phyloP scores from a whole-genome alignment of 2,329 filamentous ascomycete genomes.

The Pseudogymnoascus destructans region DNA sequence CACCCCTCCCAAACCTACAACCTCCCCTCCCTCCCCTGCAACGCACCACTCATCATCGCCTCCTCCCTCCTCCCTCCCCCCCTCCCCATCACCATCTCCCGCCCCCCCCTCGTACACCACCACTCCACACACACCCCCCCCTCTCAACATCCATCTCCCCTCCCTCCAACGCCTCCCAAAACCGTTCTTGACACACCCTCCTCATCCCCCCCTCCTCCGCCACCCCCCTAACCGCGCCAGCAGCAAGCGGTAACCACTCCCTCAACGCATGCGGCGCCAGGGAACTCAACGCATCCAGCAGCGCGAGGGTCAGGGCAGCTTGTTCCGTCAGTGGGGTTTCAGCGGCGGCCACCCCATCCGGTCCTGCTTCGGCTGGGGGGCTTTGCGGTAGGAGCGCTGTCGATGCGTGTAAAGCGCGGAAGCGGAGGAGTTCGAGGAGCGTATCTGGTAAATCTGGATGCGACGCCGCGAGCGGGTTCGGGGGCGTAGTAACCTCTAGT shows the following conservation, averaged over 20 bases:
- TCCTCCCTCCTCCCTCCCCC: conserved; percentile 11
- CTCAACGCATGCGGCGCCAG: conserved; percentile 45
- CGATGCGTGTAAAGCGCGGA: conserved; percentile 43
- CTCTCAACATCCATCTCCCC: conserved; percentile 62
- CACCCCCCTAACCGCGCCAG: conserved; percentile 39
- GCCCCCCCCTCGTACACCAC: conserved; percentile 44
- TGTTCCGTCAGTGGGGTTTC: conserved; percentile 41
- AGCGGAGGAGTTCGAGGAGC: conserved; percentile 49
- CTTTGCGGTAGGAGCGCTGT: conserved; percentile 28
- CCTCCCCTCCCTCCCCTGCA: not conserved
- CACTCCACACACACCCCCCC: conserved; percentile 50
- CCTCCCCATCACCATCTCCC: conserved; percentile 20
- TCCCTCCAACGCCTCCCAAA: conserved; percentile 50
- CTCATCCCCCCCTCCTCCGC: conserved; percentile 43
- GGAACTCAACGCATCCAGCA: conserved; percentile 51
- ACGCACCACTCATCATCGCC: conserved; percentile 8
- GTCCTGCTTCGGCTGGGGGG: conserved; percentile 15
- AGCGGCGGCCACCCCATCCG: conserved; percentile 22
- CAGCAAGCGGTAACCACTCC: conserved; percentile 53
- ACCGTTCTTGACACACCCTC: conserved; percentile 43
- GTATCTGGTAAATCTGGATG: conserved; percentile 52
- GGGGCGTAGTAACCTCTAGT: conserved; percentile 51
- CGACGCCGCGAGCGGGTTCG: conserved; percentile 44
- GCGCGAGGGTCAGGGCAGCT: conserved; percentile 47
- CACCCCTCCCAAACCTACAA: not conserved